These are phyloP conservation scores for Dimocarpus longan DNA, from an alignment of 345 rosid genomes.

Conservation along the genomic window DNA sequence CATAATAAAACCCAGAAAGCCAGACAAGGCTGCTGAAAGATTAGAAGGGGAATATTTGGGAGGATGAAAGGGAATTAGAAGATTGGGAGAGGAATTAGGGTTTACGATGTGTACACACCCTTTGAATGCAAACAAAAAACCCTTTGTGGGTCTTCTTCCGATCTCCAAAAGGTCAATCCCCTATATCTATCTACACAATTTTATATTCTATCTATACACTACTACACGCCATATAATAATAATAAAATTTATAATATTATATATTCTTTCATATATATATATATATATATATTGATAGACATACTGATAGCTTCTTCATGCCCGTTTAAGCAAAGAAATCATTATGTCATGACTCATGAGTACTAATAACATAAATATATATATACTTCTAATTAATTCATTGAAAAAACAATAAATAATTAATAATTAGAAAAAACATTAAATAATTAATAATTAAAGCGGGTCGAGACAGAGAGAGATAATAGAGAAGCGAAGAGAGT, in stretches of 20 bases:
- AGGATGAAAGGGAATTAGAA: slow-evolving; percentile 66
- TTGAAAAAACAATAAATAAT: slow-evolving; percentile 2
- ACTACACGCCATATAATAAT: neutral
- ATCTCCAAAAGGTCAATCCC: slow-evolving; percentile 31
- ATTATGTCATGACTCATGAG: neutral
- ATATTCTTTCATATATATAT: neutral
- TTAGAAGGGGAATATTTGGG: slow-evolving; percentile 69
- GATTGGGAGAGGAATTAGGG: slow-evolving; percentile 45
- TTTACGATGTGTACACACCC: slow-evolving; percentile 37
- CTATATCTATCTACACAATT: slow-evolving; percentile 2
- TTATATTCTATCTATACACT: neutral
- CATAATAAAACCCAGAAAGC: slow-evolving; percentile 35
- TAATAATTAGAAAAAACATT: slow-evolving; percentile 1
- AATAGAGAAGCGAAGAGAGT: slow-evolving; percentile 21
- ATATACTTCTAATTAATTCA: neutral
- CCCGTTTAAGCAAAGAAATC: neutral
- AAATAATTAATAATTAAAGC: neutral
- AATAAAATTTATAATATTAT: neutral
- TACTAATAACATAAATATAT: too few species aligned
- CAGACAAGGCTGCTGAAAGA: slow-evolving; percentile 35
- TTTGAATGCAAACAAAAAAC: slow-evolving; percentile 51
- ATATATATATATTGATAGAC: neutral
- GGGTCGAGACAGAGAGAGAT: neutral
- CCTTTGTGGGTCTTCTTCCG: slow-evolving; percentile 38
- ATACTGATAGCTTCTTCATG: neutral